Evolutionary conservation across 2,329 filamentous ascomycete genomes (phyloP).

Genomic region (Pseudogymnoascus sp.): DNA sequence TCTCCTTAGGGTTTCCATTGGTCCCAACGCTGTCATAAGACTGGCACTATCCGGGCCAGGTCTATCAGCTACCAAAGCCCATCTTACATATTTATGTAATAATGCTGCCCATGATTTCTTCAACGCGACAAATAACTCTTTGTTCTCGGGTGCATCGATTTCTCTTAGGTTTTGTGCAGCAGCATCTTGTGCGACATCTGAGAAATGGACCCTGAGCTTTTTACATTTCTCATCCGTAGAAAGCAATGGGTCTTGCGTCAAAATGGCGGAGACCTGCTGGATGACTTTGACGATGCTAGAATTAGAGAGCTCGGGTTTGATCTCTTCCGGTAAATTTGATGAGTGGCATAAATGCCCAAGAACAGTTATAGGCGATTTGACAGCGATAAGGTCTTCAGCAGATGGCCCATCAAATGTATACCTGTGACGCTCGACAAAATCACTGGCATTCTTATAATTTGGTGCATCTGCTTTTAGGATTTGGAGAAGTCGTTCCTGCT

Average conservation of each 20-base stretch:
- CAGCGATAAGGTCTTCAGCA: slow-evolving; percentile 14
- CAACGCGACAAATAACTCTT: not conserved
- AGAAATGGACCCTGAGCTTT: slow-evolving; percentile 12
- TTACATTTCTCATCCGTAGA: slow-evolving; percentile 11
- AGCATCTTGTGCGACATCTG: slow-evolving; percentile 10
- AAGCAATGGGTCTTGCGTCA: slow-evolving; percentile 18
- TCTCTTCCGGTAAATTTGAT: slow-evolving; percentile 10
- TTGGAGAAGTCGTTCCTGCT: not conserved
- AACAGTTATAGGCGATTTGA: slow-evolving; percentile 14
- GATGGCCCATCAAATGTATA: slow-evolving; percentile 46
- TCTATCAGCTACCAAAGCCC: slow-evolving; percentile 44
- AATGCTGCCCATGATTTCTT: slow-evolving; percentile 34
- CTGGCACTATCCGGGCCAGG: slow-evolving; percentile 45
- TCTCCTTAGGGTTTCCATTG: slow-evolving; percentile 39
- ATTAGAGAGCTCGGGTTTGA: not conserved
- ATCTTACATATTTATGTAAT: slow-evolving; percentile 47
- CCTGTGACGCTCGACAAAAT: slow-evolving; percentile 47
- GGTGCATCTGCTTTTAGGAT: slow-evolving; percentile 37
- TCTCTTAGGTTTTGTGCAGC: slow-evolving; percentile 13
- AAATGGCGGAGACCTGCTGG: slow-evolving; percentile 15
- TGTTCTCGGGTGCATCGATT: slow-evolving; percentile 16
- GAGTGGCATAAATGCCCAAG: not conserved
- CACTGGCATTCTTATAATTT: slow-evolving; percentile 46
- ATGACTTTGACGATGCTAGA: not conserved
- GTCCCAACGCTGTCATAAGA: slow-evolving; percentile 47